phyloP scores from a whole-genome alignment of 108 stramenopile genomes.

The Craspedostauros australis region DNA sequence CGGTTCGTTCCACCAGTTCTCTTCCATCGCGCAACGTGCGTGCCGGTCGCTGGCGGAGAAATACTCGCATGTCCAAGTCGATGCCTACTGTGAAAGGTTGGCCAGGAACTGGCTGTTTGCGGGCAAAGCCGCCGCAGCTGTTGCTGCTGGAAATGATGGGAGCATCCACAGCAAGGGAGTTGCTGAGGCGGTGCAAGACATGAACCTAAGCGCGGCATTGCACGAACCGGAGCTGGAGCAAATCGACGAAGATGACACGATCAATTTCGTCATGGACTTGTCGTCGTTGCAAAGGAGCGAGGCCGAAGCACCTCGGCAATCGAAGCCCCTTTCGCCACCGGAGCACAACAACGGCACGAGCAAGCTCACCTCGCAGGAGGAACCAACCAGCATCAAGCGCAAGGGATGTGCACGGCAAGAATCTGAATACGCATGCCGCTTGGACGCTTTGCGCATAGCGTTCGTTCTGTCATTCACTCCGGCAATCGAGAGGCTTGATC shows the following conservation, averaged over 20 bases:
- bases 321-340: conserved; percentile 11
- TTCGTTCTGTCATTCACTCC: conserved; percentile 78
- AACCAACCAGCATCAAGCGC: conserved; percentile 43
- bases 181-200: too few relatives aligned
- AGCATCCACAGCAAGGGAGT: too few relatives aligned
- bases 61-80: conserved; percentile 72
- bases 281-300: conserved; percentile 38
- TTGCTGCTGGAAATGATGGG: too few relatives aligned
- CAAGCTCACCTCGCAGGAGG: conserved; percentile 44
- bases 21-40: conserved; percentile 49
- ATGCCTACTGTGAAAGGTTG: conserved; percentile 29
- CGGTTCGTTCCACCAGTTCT: conserved; percentile 52
- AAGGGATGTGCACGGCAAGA: conserved; percentile 47
- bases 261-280: conserved; percentile 84
- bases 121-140: neutral
- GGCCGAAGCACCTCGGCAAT: conserved; percentile 33
- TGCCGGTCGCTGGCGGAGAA: conserved; percentile 52
- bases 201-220: too few relatives aligned
- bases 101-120: conserved; percentile 58
- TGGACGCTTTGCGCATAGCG: conserved; percentile 64
- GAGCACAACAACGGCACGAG: neutral
- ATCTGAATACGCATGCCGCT: conserved; percentile 37
- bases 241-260: conserved; percentile 53
- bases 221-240: too few relatives aligned
- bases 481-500: conserved; percentile 43